Percentiles rank a stretch among this genome's conserved stretches.
Evolutionary conservation across 768 basidiomycete species (phyloP).

Genomic region (Lactarius akahatsu): DNA sequence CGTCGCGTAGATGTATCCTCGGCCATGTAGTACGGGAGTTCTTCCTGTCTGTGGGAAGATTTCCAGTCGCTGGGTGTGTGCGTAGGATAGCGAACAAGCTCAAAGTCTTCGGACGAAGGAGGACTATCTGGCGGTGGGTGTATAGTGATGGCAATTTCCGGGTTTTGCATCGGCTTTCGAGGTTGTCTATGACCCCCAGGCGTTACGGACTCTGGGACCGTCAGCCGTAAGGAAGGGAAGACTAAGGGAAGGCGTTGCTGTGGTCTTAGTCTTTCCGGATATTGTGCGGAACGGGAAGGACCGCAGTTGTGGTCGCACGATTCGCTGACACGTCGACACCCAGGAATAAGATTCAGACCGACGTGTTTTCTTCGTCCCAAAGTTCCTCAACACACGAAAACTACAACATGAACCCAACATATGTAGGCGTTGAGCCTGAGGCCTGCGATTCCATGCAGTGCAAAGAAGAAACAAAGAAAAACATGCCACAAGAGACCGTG

Average conservation of each 20-base stretch:
- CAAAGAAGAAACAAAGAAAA: not conserved
- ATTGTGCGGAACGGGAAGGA: not conserved
- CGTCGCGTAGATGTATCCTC: conserved; percentile 51
- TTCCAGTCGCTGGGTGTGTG: conserved; percentile 36
- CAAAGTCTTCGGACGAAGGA: conserved; percentile 65
- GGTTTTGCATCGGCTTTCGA: conserved; percentile 53
- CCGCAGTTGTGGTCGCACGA: not conserved
- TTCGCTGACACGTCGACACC: not conserved
- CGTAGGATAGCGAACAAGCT: conserved; percentile 62
- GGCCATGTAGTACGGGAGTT: conserved; percentile 51
- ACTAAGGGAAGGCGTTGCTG: not conserved
- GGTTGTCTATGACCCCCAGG: conserved; percentile 8
- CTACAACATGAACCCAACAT: not conserved
- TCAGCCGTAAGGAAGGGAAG: conserved; percentile 1
- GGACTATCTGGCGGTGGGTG: conserved; percentile 53
- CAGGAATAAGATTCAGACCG: not conserved
- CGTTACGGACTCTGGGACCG: conserved; percentile 11
- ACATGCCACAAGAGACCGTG: conserved; percentile 7
- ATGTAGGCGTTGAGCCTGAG: not conserved
- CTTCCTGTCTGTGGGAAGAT: conserved; percentile 38
- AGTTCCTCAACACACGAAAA: not conserved
- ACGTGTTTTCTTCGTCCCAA: not conserved
- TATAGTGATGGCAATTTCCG: conserved; percentile 70
- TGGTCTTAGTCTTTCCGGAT: not conserved
- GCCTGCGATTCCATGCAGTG: not conserved